phyloP scores from a whole-genome alignment of 2,329 filamentous ascomycete species.

The Fusarium pseudoanthophilum region DNA sequence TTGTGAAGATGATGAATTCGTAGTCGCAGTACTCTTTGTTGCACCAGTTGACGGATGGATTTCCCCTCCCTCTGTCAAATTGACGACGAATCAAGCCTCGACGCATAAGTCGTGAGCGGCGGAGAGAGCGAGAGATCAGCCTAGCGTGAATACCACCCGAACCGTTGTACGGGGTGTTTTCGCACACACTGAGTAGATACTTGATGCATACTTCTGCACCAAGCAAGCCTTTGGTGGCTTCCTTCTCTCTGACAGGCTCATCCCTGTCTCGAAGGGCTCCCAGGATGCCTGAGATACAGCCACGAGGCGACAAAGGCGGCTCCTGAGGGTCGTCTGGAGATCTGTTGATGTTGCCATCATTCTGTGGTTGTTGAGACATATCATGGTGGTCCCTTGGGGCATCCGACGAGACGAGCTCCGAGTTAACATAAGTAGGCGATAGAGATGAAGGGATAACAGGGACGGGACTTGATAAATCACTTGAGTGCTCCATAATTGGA shows the following conservation, averaged over 20 bases:
- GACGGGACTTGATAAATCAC: background rate
- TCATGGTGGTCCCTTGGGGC: background rate
- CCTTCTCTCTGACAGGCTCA: background rate
- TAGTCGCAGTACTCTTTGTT: constrained; percentile 22
- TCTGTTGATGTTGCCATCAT: too few relatives aligned
- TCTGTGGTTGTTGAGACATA: background rate
- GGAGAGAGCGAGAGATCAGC: constrained; percentile 12
- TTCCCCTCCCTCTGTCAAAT: constrained; percentile 33
- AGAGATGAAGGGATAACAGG: background rate
- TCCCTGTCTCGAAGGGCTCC: background rate
- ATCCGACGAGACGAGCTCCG: background rate
- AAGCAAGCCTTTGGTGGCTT: background rate
- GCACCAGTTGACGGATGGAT: constrained; percentile 31
- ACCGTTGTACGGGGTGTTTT: background rate
- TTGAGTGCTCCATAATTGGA: background rate
- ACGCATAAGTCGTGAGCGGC: constrained; percentile 23
- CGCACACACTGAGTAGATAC: background rate
- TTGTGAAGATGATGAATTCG: constrained; percentile 15
- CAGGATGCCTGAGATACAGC: background rate
- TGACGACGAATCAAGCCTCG: constrained; percentile 32
- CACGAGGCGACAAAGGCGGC: background rate
- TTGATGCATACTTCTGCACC: background rate
- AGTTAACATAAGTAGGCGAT: background rate
- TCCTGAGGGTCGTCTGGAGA: background rate
- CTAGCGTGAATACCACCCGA: background rate